A percentile compares a stretch with the other conserved stretches of the same genome.
Conservation (phyloP, 495 filamentous ascomycete species). For the Aspergillus ostianus region DNA sequence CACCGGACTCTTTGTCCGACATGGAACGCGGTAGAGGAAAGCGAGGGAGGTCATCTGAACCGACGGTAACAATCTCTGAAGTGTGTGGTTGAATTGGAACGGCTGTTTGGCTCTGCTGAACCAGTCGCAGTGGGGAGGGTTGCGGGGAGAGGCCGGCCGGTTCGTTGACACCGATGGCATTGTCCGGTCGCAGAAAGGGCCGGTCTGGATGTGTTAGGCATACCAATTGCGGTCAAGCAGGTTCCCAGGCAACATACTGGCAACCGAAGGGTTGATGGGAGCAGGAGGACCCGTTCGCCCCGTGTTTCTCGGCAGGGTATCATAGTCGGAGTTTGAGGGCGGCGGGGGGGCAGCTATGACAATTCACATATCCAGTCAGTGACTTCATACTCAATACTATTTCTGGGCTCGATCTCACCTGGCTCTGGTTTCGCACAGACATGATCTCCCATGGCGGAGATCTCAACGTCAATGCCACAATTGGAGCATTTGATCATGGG, state of each 20-base stretch:
- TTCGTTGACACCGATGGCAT: conserved; percentile 59
- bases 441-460: conserved; percentile 91
- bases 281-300: conserved; percentile 40
- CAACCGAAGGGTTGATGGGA: conserved; percentile 53
- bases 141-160: conserved; percentile 45
- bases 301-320: conserved; percentile 9
- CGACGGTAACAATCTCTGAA: conserved; percentile 35
- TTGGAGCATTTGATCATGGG: conserved; percentile 95
- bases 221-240: not conserved
- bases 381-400: not conserved
- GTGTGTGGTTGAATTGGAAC: conserved; percentile 42
- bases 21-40: conserved; percentile 53
- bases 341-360: conserved; percentile 33
- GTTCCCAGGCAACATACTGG: conserved; percentile 45
- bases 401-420: conserved; percentile 13
- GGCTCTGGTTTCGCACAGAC: conserved; percentile 49
- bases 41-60: conserved; percentile 56
- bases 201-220: conserved; percentile 49
- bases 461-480: conserved; percentile 82
- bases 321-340: conserved; percentile 27
- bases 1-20: conserved; percentile 26
- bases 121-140: conserved; percentile 40
- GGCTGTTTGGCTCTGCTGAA: conserved; percentile 46
- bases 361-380: conserved; percentile 5
- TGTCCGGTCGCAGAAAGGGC: conserved; percentile 54